A percentile compares a stretch with the other conserved stretches of the same genome.
These are phyloP conservation scores for Aspergillus aculeatus DNA, from an alignment of 2,329 filamentous ascomycete genomes.

Conservation along the genomic window DNA sequence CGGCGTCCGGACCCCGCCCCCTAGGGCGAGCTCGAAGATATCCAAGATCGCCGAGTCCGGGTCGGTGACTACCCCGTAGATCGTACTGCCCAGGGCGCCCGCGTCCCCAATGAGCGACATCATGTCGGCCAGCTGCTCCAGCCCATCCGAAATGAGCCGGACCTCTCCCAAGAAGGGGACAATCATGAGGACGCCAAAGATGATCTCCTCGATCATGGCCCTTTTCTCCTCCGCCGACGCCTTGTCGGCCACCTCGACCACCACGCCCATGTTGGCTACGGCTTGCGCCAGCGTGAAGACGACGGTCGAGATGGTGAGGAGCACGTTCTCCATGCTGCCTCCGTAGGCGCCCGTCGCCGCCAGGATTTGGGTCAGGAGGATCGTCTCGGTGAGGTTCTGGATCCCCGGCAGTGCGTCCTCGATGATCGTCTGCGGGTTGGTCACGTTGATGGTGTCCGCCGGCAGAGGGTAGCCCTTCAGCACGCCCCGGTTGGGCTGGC, in stretches of 20 bases:
- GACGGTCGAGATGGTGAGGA: slow-evolving; percentile 2
- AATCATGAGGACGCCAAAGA: background rate
- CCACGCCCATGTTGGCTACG: background rate
- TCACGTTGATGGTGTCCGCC: background rate
- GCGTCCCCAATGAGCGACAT: slow-evolving; percentile 4
- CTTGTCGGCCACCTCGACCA: background rate
- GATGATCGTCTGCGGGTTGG: slow-evolving; percentile 1
- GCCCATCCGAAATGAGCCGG: background rate
- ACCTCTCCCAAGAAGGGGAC: background rate
- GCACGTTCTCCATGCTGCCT: background rate
- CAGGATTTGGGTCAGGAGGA: background rate
- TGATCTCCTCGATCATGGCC: slow-evolving; percentile 3
- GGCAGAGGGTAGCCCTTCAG: background rate
- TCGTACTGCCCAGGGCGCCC: background rate
- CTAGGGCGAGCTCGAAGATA: background rate
- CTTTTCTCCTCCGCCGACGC: background rate
- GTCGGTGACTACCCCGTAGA: slow-evolving; percentile 2
- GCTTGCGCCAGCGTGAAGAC: slow-evolving; percentile 2
- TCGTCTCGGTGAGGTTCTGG: background rate
- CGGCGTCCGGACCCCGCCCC: background rate
- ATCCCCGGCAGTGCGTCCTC: background rate
- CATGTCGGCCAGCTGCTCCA: slow-evolving; percentile 4
- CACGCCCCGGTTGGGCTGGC: background rate
- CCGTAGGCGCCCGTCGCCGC: background rate
- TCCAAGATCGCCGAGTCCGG: slow-evolving; percentile 1